Evolutionary conservation across 2,329 filamentous ascomycete species (phyloP).

Genomic region (Truncatella angustata): DNA sequence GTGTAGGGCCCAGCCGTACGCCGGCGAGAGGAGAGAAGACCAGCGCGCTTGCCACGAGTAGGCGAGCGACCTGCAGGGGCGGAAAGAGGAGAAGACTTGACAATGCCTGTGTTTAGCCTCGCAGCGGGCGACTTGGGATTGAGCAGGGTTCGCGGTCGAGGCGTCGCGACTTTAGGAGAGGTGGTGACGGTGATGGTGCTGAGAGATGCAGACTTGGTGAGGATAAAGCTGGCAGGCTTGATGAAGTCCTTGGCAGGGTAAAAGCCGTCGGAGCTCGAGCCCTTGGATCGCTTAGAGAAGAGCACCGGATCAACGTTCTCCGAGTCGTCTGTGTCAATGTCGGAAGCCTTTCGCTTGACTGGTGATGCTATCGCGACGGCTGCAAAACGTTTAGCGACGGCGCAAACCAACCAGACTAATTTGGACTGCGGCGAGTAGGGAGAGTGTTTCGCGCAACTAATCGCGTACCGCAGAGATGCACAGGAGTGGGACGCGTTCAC

Average conservation of each 20-base stretch:
- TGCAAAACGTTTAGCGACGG: conserved; percentile 29
- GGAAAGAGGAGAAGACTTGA: conserved; percentile 54
- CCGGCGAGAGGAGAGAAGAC: conserved; percentile 67
- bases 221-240: conserved; percentile 47
- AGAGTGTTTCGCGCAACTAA: too few species aligned
- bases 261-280: conserved; percentile 38
- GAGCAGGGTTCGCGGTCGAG: conserved; percentile 44
- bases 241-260: conserved; percentile 41
- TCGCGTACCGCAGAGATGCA: too few species aligned
- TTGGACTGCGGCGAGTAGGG: too few species aligned
- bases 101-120: conserved; percentile 41
- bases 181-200: conserved; percentile 32
- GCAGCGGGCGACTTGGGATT: conserved; percentile 52
- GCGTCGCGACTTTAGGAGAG: conserved; percentile 25
- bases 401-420: not conserved
- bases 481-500: too few species aligned
- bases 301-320: conserved; percentile 62
- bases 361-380: conserved; percentile 39
- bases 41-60: conserved; percentile 65
- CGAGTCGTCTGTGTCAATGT: conserved; percentile 49
- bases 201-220: conserved; percentile 40
- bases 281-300: conserved; percentile 60
- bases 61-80: conserved; percentile 82
- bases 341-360: conserved; percentile 57
- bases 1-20: conserved; percentile 61